phyloP scores from a whole-genome alignment of 1,139 yeast species.

The Magnusiomyces sp. region DNA sequence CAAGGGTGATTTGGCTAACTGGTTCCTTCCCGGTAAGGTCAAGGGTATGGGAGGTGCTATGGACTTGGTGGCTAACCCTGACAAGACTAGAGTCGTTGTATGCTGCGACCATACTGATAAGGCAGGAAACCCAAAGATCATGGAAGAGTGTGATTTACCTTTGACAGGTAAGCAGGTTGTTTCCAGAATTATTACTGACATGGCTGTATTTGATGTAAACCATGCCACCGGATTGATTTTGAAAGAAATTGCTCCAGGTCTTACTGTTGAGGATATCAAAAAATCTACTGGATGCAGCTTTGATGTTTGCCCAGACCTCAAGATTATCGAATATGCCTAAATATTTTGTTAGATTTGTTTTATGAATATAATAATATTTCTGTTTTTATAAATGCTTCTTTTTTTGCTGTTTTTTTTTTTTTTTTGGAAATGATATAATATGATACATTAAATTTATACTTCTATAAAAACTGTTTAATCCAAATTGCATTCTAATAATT shows the following conservation, averaged over 20 bases:
- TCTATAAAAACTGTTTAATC: neutral
- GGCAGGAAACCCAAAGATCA: constrained; percentile 36
- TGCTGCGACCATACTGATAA: constrained; percentile 40
- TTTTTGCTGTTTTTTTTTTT: neutral
- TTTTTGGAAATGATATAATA: too few species aligned
- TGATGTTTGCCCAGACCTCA: constrained; percentile 30
- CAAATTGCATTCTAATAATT: constrained; percentile 35
- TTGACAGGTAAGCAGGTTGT: constrained; percentile 39
- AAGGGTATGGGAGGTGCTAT: constrained; percentile 47
- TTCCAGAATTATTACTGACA: constrained; percentile 39
- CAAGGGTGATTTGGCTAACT: constrained; percentile 40
- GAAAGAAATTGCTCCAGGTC: constrained; percentile 34
- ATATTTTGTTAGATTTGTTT: neutral
- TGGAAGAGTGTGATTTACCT: constrained; percentile 37
- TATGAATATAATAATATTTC: neutral
- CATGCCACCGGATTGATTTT: constrained; percentile 32
- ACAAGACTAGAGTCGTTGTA: constrained; percentile 36
- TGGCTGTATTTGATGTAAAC: constrained; percentile 40
- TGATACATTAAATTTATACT: too few species aligned
- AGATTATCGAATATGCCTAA: constrained; percentile 13
- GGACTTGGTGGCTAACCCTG: constrained; percentile 43
- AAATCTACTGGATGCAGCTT: constrained; percentile 35
- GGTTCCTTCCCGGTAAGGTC: constrained; percentile 41
- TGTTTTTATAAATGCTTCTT: neutral
- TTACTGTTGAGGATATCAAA: constrained; percentile 34